These are phyloP conservation scores for Trifolium dubium DNA, from an alignment of 306 rosid genomes.

Conservation along the genomic window DNA sequence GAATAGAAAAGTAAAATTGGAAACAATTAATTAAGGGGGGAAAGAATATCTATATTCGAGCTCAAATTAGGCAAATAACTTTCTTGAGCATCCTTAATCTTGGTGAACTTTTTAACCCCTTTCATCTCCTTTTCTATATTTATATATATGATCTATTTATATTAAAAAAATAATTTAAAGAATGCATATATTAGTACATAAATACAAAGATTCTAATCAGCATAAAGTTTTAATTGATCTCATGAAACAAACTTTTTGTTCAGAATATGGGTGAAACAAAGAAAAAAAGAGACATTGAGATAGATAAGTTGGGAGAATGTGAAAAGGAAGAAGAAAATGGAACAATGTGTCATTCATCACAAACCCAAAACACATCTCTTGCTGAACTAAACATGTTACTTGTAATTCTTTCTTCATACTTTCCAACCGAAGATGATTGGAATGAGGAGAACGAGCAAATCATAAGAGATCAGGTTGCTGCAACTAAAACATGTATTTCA, in stretches of 20 bases:
- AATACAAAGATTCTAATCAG: slow-evolving; percentile 10
- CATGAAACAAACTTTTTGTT: background rate
- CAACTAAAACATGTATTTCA: slow-evolving; percentile 28
- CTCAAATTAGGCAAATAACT: slow-evolving; percentile 24
- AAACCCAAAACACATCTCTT: slow-evolving; percentile 33
- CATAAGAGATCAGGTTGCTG: slow-evolving; percentile 21
- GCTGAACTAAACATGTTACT: slow-evolving; percentile 56
- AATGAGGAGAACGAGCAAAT: background rate
- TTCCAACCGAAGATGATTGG: slow-evolving; percentile 36
- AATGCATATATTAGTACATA: background rate
- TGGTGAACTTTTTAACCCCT: background rate
- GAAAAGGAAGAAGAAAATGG: slow-evolving; percentile 33
- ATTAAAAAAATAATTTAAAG: background rate
- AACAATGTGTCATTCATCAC: slow-evolving; percentile 11
- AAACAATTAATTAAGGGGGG: background rate
- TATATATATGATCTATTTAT: slow-evolving; percentile 25
- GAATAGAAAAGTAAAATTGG: slow-evolving; percentile 28
- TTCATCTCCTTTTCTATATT: background rate
- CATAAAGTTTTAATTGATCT: slow-evolving; percentile 29
- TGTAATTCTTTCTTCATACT: slow-evolving; percentile 52
- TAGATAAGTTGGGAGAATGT: slow-evolving; percentile 20
- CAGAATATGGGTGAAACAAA: slow-evolving; percentile 38
- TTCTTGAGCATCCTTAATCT: slow-evolving; percentile 11
- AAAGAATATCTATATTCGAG: slow-evolving; percentile 5
- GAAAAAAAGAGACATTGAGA: slow-evolving; percentile 31